Base-by-base conservation (phyloP, 352 stramenopile species). In the Globisporangium lucens region DNA sequence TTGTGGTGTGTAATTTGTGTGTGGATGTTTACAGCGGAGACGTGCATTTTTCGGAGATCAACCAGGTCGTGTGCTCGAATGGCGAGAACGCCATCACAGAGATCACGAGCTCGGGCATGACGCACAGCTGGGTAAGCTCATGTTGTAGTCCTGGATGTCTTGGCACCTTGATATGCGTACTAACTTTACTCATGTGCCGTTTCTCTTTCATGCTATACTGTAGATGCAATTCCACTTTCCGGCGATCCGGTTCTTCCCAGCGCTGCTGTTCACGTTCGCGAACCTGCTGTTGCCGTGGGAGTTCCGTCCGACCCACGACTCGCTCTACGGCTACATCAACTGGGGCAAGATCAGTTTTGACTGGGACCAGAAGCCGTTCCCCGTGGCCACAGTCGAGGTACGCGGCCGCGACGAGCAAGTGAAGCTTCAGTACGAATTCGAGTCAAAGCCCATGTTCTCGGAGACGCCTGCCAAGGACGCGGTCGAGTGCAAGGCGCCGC, bases 321-420 rank as follows among this genome's bases (percentile, higher is more conserved):
- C 84, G 53, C 95, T 89, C 69, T 97, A 94, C 61, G 87, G 93
- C 29, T 89, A 89, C 52, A 71, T 97, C 29, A 98, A 98, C 75
- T 97, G 95, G 85, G 94, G 87, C n/a, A 90, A 95, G 56, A 86
- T 98, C 51, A 86, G 97, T 35, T 89, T 98, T 63, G 91, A 98
- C 77, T 98, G 90, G 89, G 65, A 85, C 2, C 63, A 55, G 59
- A 65, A 78, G 66, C 68, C 77, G 0, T 65, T 87, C 56, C 82
- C 85, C 3, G 63, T 92, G 3, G 86, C 86, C 2, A 78, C 78
- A 10, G 84, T 94, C 29, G 73, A 77, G 57, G 77, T 85, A 3
- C 81, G 79, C 51, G 83, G 83, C 49, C 72, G 74, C 10, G 86
- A 94, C 67, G 74, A 90, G 60, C 22, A 78, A 33, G 79, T 92